Base-by-base conservation (phyloP, 1,284 basidiomycete genomes). In the Pascua sp. region DNA sequence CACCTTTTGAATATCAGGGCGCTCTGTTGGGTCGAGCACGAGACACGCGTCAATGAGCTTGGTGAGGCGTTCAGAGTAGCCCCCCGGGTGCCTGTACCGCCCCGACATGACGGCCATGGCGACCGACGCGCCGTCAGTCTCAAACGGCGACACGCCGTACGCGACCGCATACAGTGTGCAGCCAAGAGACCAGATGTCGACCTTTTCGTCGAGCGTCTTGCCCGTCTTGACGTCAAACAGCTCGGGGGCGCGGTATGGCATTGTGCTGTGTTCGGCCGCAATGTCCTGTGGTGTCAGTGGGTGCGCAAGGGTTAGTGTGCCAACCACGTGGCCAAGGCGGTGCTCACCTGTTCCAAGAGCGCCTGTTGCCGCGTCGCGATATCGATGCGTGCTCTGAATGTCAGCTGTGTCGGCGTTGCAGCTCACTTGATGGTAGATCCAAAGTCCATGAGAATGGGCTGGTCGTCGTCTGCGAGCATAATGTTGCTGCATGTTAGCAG, bases 381-480 rank as follows among this genome's bases (percentile, higher is more conserved):
- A 13, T 67, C 59, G 55, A 77, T 75, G 17, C 74, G 67, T 2
- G 76, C 74, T 60, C 75, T 77, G 48, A 2, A 11, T 10, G 49
- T 55, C 17, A 50, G 50, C 18, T 17, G 11, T 15, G 17, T 11
- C 42, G 10, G 38, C 24, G 18, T 15, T 8, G 1, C 12, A 16
- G 55, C 74, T 49, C 45, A 74, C 74, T 77, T 77, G 52, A 72
- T 73, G 2, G 73, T 85, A 62, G 91, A 95, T 13, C 95, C 95
- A 78, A 99, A 95, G 79, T 99, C 95, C 95, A 98, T 98, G 15
- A 99, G 83, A 62, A 98, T 89, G 0, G 93, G 89, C 11, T 85
- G 85, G 7, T 90, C 91, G 58, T 96, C 90, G 68, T 97, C 93
- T 8, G 91, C 83, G 56, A 98, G 84, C 94, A 98, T 98, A 57